Evolutionary conservation across 176 grass and related monocot genomes (phyloP).

Genomic region (Ensete glaucum): DNA sequence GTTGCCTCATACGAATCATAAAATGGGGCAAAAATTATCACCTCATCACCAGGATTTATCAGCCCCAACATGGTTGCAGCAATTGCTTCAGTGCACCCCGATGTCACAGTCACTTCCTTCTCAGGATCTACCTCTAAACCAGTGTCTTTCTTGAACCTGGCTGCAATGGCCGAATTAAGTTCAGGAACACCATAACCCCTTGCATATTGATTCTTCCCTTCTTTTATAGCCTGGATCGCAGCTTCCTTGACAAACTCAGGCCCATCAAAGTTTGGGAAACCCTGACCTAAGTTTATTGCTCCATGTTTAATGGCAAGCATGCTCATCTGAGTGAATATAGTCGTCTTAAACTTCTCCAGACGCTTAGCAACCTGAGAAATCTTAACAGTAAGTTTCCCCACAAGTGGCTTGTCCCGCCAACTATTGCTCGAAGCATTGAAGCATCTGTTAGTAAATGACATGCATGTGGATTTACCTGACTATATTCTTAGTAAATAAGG

Average conservation of each 20-base stretch:
- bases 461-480: too few species aligned
- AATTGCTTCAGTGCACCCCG: conserved; percentile 96
- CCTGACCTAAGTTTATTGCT: conserved; percentile 95
- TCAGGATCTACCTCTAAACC: conserved; percentile 63
- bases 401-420: too few species aligned
- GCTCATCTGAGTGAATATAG: conserved; percentile 99
- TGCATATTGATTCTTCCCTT: conserved; percentile 91
- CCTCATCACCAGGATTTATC: conserved; percentile 89
- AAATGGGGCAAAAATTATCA: conserved; percentile 91
- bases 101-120: conserved; percentile 92
- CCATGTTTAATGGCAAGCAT: conserved; percentile 88
- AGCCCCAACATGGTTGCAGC: conserved; percentile 86
- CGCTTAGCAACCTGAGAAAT: conserved; percentile 62
- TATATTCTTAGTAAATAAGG: too few species aligned
- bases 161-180: conserved; percentile 56
- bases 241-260: conserved; percentile 87
- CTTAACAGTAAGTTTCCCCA: not conserved
- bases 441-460: too few species aligned
- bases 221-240: conserved; percentile 79
- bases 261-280: conserved; percentile 96
- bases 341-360: conserved; percentile 93
- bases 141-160: conserved; percentile 72
- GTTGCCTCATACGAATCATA: conserved; percentile 89
- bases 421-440: too few species aligned
- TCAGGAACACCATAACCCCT: conserved; percentile 80